Evolutionary conservation across 768 basidiomycete species (phyloP), one percentile per base, ranked within the genome.

Genomic region (Collybia nuda): DNA sequence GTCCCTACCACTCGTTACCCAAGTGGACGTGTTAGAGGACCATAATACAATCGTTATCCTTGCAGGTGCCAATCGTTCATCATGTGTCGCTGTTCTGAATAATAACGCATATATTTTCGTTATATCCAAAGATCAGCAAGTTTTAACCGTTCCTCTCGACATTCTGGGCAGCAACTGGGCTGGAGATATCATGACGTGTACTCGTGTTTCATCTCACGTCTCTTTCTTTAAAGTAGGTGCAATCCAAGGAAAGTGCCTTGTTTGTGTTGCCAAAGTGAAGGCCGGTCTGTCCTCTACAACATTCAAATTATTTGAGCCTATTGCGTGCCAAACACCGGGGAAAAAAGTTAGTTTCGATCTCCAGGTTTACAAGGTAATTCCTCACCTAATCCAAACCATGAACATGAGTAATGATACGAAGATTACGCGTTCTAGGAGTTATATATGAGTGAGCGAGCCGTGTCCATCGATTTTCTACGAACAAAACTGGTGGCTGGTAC

Each of bases 361-460:
- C 18, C 24, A 11, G 6, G 6, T 14, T 2, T 55, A 53, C 35
- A 56, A 52, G 51, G 58, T 60, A 41, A n/a, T 32, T 7, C 8
- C 15, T 14, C 5, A 7, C 7, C 24, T 23, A 32, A 9, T 15
- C 6, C 12, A 11, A 6, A 2, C 17, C 36, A 12, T 29, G 15
- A 5, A 21, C 15, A 15, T 18, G 11, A 14, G 40, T 28, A 12
- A 11, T 11, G n/a, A 11, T 28, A 8, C 28, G 26, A 24, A 40
- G 6, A 2, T 38, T 41, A 19, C 17, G 36, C 49, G 2, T 12
- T 50, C 3, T 55, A 89, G 87, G 87, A 90, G 60, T 88, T 91
- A 66, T 91, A 91, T 58, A 86, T 90, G 45, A 87, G 86, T 1
- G 82, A 85, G n/a, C 84, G 88, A 59, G 84, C 84, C 21, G 80